Evolutionary conservation across 306 rosid genomes (phyloP), one percentile per base, ranked within the genome.

Genomic region (Lotus japonicus): DNA sequence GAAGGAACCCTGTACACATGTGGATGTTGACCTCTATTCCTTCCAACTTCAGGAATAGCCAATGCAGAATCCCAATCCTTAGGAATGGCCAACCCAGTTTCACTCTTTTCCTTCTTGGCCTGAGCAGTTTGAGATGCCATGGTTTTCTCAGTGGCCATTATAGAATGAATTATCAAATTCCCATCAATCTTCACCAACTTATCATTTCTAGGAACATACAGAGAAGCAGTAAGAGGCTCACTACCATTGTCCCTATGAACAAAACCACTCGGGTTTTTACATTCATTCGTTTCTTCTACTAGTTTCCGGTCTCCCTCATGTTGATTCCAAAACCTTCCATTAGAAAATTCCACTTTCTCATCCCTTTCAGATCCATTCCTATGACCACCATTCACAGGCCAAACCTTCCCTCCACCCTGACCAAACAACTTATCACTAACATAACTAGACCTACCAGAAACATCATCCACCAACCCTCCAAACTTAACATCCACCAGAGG

Each of bases 101-200:
- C 88, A 68, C 46, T 74, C 44, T 58, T 79, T 18, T 83, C 87
- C 64, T 85, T 56, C 68, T 51, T 78, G 49, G 55, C 75, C 65
- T 74, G 68, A 49, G 61, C 56, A 55, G 59, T 76, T 58, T 70
- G 84, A 77, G 88, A 78, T 17, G 96, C 89, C 91, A 79, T 78
- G 14, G 96, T 85, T 75, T 90, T 87, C 90, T 95, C 97, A 64
- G 97, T 87, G 23, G 99, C 97, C 77, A 95, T 74, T 58, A 95
- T 83, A 17, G 97, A 95, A 83, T 87, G 96, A 72, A 95, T 95
- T 74, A 95, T 90, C 84, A 95, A 83, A 80, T 90, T 95, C 14
- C 99, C 99, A 51, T 95, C 97, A 62, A 95, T 90, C 85, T 95
- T 90, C 66, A 95, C 96, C 71, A 95, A 75, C 75, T 88, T 95